Base-by-base conservation (phyloP, 2,329 filamentous ascomycete species). In the Blastomyces parvus region DNA sequence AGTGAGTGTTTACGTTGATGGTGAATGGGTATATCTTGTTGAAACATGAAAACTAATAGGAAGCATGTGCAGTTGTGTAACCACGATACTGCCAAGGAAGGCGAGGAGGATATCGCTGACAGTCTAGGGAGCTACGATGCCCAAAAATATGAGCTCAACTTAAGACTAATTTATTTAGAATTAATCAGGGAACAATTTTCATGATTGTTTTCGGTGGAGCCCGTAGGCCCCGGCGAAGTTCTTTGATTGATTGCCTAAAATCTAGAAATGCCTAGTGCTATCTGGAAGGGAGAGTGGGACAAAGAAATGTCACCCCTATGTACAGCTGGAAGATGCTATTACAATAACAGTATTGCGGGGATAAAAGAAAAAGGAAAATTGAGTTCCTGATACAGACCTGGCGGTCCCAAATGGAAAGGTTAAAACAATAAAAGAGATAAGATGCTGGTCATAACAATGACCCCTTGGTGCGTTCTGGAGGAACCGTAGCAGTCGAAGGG, bases 71-170 rank as follows among this genome's bases (percentile, higher is more conserved):
- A n/a, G n/a, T n/a, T n/a, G 22, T 14, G 22, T 5, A 27, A 27
- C 48, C 11, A 17, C 7, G 40, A n/a, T 38, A 8, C 36, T 13
- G 36, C 36, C 9, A 13, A 38, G 36, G 36, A 9, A 11, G 33
- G 33, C 33, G 33, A 36, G 30, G 3, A 6, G 30, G 6, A 36
- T 36, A 36, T 36, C 33, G 11, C 33, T 36, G 33, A 11, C 9
- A 9, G 8, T 7, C 6, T 9, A 38, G 36, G 36, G 36, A 38
- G 36, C 36, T 58, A 19, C 11, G n/a, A n/a, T 22, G 64, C 65
- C 3, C 69, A 62, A 48, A 58, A 81, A 9, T 70, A 70, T 1
- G 68, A 75, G 6, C 53, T 27, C 17, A 14, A 55, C 48, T 27
- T 38, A 33, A 30, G 19, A 11, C 50, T 30, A 38, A 38, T 25